Conservation (phyloP, 805 yeast genomes). For the Lipomyces spencermartinsiae region DNA sequence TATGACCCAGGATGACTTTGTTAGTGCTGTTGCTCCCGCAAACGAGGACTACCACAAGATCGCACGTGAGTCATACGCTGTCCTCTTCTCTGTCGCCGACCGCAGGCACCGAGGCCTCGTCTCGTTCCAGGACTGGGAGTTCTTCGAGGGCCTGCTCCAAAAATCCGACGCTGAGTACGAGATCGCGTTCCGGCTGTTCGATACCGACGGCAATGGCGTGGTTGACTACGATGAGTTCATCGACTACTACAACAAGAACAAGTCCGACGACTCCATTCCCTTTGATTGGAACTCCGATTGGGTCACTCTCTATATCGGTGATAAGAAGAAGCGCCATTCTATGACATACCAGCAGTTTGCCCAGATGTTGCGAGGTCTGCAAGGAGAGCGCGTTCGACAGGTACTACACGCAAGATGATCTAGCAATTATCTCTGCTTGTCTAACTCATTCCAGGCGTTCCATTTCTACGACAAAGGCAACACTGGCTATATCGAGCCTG, state of each 20-base stretch:
- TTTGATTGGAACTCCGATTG: slow-evolving; percentile 53
- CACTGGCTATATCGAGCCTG: slow-evolving; percentile 51
- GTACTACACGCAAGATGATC: slow-evolving; percentile 2
- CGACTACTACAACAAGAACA: slow-evolving; percentile 47
- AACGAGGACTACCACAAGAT: slow-evolving; percentile 58
- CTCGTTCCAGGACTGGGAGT: slow-evolving; percentile 72
- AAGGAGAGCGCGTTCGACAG: slow-evolving; percentile 56
- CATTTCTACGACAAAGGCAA: slow-evolving; percentile 46
- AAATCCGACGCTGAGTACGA: slow-evolving; percentile 63
- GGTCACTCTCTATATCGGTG: slow-evolving; percentile 52
- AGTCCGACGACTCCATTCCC: slow-evolving; percentile 47
- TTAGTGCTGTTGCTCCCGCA: slow-evolving; percentile 53
- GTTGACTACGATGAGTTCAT: slow-evolving; percentile 52
- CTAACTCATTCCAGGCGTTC: slow-evolving; percentile 44
- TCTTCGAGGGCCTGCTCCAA: slow-evolving; percentile 64
- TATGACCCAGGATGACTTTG: slow-evolving; percentile 52
- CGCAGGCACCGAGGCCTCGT: slow-evolving; percentile 70
- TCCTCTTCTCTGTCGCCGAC: slow-evolving; percentile 84
- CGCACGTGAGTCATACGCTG: slow-evolving; percentile 65
- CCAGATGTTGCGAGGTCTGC: slow-evolving; percentile 54
- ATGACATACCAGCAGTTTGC: slow-evolving; percentile 52
- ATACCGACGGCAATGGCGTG: slow-evolving; percentile 48
- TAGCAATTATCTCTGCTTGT: background rate
- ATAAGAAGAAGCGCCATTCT: slow-evolving; percentile 47
- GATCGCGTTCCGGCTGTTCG: slow-evolving; percentile 56